A percentile compares a stretch with the other conserved stretches of the same genome.
Evolutionary conservation across 1,284 basidiomycete species (phyloP).

Genomic region (Tilletia setariae): DNA sequence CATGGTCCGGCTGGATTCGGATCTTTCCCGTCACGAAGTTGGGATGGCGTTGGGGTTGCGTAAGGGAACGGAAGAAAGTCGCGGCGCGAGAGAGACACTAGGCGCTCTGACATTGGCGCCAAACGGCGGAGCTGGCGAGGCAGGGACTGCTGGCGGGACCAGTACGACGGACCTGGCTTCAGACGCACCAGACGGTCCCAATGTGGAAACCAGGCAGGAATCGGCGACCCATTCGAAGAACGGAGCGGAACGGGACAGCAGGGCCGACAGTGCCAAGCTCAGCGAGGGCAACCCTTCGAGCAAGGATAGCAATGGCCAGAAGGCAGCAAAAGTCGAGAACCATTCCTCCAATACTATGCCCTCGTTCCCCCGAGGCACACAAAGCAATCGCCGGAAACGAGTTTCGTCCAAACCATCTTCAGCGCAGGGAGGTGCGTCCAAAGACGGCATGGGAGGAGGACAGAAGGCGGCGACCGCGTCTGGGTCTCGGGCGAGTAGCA

Average conservation of each 20-base stretch:
- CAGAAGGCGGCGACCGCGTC: constrained; percentile 19
- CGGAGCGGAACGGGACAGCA: too few relatives aligned
- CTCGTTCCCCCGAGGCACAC: too few relatives aligned
- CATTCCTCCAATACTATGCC: too few relatives aligned
- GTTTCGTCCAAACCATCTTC: too few relatives aligned
- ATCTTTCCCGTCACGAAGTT: constrained; percentile 46
- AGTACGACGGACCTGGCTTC: not conserved
- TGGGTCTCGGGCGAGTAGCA: constrained; percentile 34
- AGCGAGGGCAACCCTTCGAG: too few relatives aligned
- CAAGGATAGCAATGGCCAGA: too few relatives aligned
- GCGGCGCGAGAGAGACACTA: constrained; percentile 29
- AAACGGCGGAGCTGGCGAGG: not conserved
- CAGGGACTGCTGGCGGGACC: not conserved
- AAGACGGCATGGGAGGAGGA: too few relatives aligned
- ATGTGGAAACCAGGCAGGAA: constrained; percentile 4
- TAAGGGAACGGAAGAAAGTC: constrained; percentile 35
- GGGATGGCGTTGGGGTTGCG: constrained; percentile 40
- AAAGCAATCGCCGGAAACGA: too few relatives aligned
- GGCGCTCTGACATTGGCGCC: constrained; percentile 8
- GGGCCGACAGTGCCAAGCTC: too few relatives aligned
- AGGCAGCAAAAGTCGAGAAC: too few relatives aligned
- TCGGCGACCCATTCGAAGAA: too few relatives aligned
- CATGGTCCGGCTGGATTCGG: constrained; percentile 59
- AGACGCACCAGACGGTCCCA: not conserved
- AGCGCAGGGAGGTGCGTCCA: too few relatives aligned